phyloP scores from a whole-genome alignment of 129 eudicot species.

The Calendula officinalis region DNA sequence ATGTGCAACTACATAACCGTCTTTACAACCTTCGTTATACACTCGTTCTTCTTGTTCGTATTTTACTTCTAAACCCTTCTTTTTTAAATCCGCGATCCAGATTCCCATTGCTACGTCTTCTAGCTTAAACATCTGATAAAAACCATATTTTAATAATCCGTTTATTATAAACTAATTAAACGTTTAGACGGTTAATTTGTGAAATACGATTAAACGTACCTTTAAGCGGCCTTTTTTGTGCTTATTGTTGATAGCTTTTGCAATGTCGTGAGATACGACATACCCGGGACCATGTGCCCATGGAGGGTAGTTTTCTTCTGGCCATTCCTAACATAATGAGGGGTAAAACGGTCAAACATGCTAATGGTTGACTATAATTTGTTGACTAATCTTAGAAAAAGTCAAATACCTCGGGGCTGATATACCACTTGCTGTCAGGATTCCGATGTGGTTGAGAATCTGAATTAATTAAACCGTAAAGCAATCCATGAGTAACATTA shows the following conservation, averaged over 20 bases:
- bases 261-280: constrained; percentile 74
- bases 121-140: constrained; percentile 74
- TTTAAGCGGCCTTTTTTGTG: constrained; percentile 69
- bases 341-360: neutral
- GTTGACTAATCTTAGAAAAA: neutral
- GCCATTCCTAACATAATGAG: constrained; percentile 69
- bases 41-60: constrained; percentile 67
- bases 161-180: neutral
- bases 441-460: constrained; percentile 86
- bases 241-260: constrained; percentile 61
- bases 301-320: constrained; percentile 81
- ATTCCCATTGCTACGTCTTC: constrained; percentile 99
- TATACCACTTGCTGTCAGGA: constrained; percentile 97
- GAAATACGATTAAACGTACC: constrained; percentile 34
- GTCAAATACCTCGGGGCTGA: constrained; percentile 69
- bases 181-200: neutral
- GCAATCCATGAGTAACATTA: constrained; percentile 65
- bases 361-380: neutral
- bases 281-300: constrained; percentile 99
- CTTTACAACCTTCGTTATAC: constrained; percentile 78
- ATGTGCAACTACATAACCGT: constrained; percentile 93
- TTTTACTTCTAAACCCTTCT: constrained; percentile 63
- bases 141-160: neutral
- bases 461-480: constrained; percentile 78
- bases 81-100: constrained; percentile 79